A percentile compares a stretch with the other conserved stretches of the same genome.
Evolutionary conservation across 176 grass and related monocot genomes (phyloP).

Genomic region (Aegilops umbellulata): DNA sequence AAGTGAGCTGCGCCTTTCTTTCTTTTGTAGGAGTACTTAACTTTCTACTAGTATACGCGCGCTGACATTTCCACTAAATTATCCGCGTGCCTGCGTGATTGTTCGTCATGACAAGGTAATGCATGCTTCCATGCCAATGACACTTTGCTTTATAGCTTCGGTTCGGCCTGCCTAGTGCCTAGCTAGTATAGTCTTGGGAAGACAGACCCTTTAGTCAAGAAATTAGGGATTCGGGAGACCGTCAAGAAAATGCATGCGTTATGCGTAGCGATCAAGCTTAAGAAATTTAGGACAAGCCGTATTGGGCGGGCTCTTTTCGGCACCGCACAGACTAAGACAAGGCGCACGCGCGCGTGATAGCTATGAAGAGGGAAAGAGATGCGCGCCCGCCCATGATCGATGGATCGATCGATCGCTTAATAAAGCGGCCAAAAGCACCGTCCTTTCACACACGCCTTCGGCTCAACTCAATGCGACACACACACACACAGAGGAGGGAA

Average conservation of each 20-base stretch:
- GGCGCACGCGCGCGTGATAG: neutral
- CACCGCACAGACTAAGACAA: neutral
- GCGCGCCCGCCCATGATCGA: neutral
- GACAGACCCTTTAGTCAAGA: too few relatives aligned
- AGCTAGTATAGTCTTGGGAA: too few relatives aligned
- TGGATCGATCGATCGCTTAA: neutral
- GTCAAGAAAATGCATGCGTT: too few relatives aligned
- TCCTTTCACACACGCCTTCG: too few relatives aligned
- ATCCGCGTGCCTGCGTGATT: too few relatives aligned
- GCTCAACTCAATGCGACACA: neutral
- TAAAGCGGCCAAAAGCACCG: neutral
- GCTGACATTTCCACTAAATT: too few relatives aligned
- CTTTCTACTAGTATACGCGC: too few relatives aligned
- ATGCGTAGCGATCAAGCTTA: neutral
- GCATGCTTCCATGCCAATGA: neutral
- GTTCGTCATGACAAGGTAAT: neutral
- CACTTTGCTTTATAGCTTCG: too few relatives aligned
- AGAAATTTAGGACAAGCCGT: neutral
- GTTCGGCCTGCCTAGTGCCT: too few relatives aligned
- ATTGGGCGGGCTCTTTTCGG: slow-evolving; percentile 4
- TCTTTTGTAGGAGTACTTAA: neutral
- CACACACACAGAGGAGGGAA: neutral
- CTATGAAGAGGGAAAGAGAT: neutral
- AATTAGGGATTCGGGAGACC: too few relatives aligned
- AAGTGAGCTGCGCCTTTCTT: neutral